Conservation (phyloP, 2,329 filamentous ascomycete species). For the Chalaropsis ovoidea region DNA sequence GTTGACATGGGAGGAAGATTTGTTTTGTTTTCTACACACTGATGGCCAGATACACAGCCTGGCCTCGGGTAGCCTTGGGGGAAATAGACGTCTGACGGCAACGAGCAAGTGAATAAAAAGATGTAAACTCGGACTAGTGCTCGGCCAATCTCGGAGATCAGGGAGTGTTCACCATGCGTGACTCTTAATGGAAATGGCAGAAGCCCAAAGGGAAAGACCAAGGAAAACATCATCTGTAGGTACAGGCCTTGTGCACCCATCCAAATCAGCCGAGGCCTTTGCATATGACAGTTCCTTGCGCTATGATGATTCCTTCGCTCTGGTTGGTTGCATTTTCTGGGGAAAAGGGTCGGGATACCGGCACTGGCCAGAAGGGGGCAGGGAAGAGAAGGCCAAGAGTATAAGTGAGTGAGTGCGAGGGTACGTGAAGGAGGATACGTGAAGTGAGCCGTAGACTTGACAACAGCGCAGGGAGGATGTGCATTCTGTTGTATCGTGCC, state of each 20-base stretch:
- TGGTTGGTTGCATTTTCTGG: slow-evolving; percentile 18
- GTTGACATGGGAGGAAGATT: neutral
- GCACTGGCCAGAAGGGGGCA: slow-evolving; percentile 14
- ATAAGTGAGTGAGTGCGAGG: neutral
- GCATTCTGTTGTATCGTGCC: neutral
- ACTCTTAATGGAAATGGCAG: neutral
- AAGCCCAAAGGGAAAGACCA: neutral
- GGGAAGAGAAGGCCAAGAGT: neutral
- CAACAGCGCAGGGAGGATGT: neutral
- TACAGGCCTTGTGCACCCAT: neutral
- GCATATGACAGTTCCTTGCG: slow-evolving; percentile 18
- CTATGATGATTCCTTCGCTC: slow-evolving; percentile 4
- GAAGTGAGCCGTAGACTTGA: neutral
- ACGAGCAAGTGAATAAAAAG: neutral
- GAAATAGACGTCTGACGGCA: neutral
- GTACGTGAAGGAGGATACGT: too few species aligned
- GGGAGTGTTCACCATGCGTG: neutral
- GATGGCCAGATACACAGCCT: slow-evolving; percentile 3
- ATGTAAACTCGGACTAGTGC: slow-evolving; percentile 3
- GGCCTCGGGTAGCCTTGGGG: neutral
- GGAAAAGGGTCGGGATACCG: slow-evolving; percentile 23
- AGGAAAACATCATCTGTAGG: too few species aligned
- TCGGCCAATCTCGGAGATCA: slow-evolving; percentile 9
- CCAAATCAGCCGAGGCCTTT: slow-evolving; percentile 17
- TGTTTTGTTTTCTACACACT: neutral